Conservation (phyloP, 257 asterid genomes). For the Handroanthus guayacan region DNA sequence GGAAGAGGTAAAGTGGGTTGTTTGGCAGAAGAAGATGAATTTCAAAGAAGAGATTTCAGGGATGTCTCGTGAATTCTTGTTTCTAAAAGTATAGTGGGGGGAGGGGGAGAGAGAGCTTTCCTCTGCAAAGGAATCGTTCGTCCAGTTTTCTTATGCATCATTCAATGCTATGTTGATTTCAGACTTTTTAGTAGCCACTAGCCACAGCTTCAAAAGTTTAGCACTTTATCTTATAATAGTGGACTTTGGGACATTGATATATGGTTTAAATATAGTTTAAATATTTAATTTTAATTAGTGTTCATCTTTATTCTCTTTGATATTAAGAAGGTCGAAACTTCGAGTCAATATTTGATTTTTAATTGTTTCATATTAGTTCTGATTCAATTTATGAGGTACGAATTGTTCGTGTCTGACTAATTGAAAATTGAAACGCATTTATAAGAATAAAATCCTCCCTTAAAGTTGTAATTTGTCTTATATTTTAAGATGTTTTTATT, state of each 20-base stretch:
- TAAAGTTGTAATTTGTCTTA: too few species aligned
- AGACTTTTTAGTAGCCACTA: not conserved
- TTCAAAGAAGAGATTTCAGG: slow-evolving; percentile 50
- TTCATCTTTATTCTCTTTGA: too few species aligned
- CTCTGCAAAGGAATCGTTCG: slow-evolving; percentile 17
- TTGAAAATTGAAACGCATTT: too few species aligned
- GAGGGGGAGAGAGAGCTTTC: slow-evolving; percentile 30
- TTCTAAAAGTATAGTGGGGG: slow-evolving; percentile 39
- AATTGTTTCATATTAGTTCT: too few species aligned
- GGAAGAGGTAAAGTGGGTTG: slow-evolving; percentile 41
- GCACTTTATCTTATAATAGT: slow-evolving; percentile 30
- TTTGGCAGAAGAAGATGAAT: slow-evolving; percentile 51
- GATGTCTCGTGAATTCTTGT: slow-evolving; percentile 60
- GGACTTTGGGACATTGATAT: not conserved
- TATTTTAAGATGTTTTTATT: too few species aligned
- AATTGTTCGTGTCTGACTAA: too few species aligned
- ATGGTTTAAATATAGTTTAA: too few species aligned
- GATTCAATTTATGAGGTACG: too few species aligned
- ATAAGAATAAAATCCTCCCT: too few species aligned
- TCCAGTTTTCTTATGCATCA: slow-evolving; percentile 40
- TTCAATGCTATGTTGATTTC: slow-evolving; percentile 34
- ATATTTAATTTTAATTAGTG: too few species aligned
- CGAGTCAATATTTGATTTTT: too few species aligned
- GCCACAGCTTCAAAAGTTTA: slow-evolving; percentile 35
- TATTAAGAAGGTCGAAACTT: too few species aligned